Conservation (phyloP, 148 eudicot species). For the Pharnaceum exiguum region DNA sequence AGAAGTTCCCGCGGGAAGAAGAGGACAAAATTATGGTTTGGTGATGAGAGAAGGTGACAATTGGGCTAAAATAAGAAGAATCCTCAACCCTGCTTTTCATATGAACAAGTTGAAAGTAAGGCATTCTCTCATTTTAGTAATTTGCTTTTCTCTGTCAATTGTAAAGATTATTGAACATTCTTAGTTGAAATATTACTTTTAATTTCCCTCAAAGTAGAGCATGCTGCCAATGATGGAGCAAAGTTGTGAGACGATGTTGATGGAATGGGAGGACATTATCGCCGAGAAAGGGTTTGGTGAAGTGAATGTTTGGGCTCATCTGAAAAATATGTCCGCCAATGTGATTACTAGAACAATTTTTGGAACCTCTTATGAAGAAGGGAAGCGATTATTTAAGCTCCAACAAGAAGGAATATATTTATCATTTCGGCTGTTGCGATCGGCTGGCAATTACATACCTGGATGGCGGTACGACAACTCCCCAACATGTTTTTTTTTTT, state of each 20-base stretch:
- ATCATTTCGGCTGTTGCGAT: not conserved
- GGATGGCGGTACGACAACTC: conserved; percentile 13
- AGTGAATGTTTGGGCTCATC: conserved; percentile 6
- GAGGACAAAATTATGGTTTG: not conserved
- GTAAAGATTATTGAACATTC: too few species aligned
- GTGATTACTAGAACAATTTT: conserved; percentile 14
- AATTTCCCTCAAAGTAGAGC: not conserved
- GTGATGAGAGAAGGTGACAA: conserved; percentile 19
- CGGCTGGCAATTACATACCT: not conserved
- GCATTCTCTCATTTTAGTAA: not conserved
- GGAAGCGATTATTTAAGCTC: conserved; percentile 6
- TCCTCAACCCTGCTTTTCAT: conserved; percentile 20
- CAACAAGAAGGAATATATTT: not conserved
- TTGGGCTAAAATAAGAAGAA: conserved; percentile 20
- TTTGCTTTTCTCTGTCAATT: too few species aligned
- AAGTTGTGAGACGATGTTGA: conserved; percentile 5
- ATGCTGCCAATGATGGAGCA: conserved; percentile 10
- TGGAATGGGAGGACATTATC: conserved; percentile 15
- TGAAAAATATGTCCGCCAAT: not conserved
- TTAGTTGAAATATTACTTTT: too few species aligned
- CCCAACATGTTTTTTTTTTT: too few species aligned
- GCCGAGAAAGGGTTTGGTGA: not conserved
- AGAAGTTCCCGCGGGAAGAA: not conserved
- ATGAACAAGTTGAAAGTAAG: conserved; percentile 14
- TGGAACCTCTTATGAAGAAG: conserved; percentile 18